Base-by-base conservation (phyloP, 257 asterid genomes). In the Coffea canephora region DNA sequence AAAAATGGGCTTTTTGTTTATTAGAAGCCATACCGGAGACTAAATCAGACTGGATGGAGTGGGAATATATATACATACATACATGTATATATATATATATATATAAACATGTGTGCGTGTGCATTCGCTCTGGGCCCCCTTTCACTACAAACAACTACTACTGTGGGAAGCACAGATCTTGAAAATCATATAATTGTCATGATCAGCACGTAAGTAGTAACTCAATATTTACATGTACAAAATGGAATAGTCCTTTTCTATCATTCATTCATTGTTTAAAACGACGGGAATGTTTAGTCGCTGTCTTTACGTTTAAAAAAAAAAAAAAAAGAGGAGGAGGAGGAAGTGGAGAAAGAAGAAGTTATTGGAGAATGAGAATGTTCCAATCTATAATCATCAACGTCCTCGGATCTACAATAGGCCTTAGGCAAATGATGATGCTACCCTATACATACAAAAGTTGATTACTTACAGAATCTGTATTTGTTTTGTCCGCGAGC, bases 391-490 rank as follows among this genome's bases (percentile, higher is more conserved):
- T 67, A 19, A 55, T 46, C 14, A 78, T 41, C 23, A 74, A 75
- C 73, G 15, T 74, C 76, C 31, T 74, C 76, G 21, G 62, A 15
- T 73, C 80, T 39, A 64, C 59, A 31, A 31, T 31, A 31, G 31
- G 77, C 80, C 41, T 74, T 34, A 69, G 18, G 65, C 54, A 76
- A 78, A 74, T 77, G 75, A 82, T 79, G 69, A 39, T n/a, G 1
- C 31, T 31, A n/a, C n/a, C n/a, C n/a, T n/a, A n/a, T n/a, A n/a
- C n/a, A 71, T 73, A 76, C 77, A 76, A 82, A 78, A 77, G 76
- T 66, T 71, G 69, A 75, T 75, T 71, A 75, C 68, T 50, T 71
- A 68, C 64, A 61, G 87, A 73, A 77, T 74, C 61, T 48, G 43
- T 69, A 27, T 27, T 27, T 59, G 41, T 82, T 81, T 79, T 78